Percentiles rank a stretch among this genome's conserved stretches.
phyloP scores from a whole-genome alignment of 1,284 basidiomycete genomes.

The Neotropicomus parvogracilis region DNA sequence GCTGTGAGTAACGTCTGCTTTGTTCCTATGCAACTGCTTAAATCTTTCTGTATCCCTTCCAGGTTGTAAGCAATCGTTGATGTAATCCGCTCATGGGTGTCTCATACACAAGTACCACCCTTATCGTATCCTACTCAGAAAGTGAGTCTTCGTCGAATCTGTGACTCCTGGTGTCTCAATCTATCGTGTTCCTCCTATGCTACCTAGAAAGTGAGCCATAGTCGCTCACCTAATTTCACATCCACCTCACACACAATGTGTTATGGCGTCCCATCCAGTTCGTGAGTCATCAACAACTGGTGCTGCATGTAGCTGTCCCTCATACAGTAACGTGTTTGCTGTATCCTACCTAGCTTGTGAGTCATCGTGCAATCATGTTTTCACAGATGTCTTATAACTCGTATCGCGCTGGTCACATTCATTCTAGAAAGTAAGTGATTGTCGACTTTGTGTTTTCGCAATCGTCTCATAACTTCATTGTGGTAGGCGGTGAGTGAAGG shows the following conservation, averaged over 20 bases:
- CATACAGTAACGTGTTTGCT: too few species aligned
- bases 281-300: too few species aligned
- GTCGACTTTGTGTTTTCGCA: background rate
- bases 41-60: background rate
- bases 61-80: background rate
- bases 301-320: too few species aligned
- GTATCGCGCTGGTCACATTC: background rate
- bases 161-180: background rate
- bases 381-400: too few species aligned
- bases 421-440: background rate
- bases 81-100: background rate
- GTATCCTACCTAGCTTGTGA: too few species aligned
- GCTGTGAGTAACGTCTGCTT: background rate
- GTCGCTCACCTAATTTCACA: background rate
- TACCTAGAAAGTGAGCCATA: background rate
- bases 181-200: background rate
- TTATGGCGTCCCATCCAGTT: too few species aligned
- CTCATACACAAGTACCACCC: background rate
- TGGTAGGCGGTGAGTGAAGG: background rate
- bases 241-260: too few species aligned
- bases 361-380: too few species aligned
- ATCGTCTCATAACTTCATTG: background rate
- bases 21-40: background rate
- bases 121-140: background rate
- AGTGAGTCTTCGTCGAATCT: background rate